Evolutionary conservation across 805 yeast species (phyloP), one percentile per base, ranked within the genome.

Genomic region (Saccharomyces jurei): DNA sequence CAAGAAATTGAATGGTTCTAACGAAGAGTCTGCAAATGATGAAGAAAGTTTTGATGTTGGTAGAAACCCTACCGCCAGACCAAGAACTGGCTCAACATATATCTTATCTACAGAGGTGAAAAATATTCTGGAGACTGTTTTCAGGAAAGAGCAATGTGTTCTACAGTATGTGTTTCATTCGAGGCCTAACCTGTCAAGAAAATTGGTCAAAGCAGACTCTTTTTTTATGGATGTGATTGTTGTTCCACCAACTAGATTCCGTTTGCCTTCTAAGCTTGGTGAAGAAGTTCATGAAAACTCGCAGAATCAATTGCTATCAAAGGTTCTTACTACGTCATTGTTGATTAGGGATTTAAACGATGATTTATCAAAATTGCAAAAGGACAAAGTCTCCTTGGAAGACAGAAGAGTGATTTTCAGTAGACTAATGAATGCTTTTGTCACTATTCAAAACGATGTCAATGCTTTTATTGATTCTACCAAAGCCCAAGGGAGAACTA

Each of bases 181-280:
- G 17, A 80, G 89, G 71, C 96, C 97, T 26, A 69, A 74, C 32
- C 61, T 75, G 11, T 67, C 74, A 26, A 76, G 70, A 54, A 75
- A 77, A 36, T 65, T 68, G 27, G 77, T 79, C 2, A 69, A 70
- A 46, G 86, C 96, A 21, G 97, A 92, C 66, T 80, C 89, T 78
- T 94, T 95, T 71, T 95, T 94, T 76, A 79, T 89, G 63, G 91
- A 89, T 61, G 84, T 89, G 4, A 75, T 94, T 55, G 85, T 90
- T 46, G 98, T 95, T 44, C 99, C 99, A 41, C 91, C 99, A 51
- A 95, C 98, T 1, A 80, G 98, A 71, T 94, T 94, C 77, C 82
- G 99, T 71, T 79, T 91, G 61, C 99, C 99, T n/a, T 86, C 96
- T 14, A 91, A 91, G 71, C 77, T 94, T 56, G 99, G 99, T 54